Evolutionary conservation across 2,329 filamentous ascomycete genomes (phyloP), one percentile per base, ranked within the genome.

Genomic region (Xylariomycetidae sp.): DNA sequence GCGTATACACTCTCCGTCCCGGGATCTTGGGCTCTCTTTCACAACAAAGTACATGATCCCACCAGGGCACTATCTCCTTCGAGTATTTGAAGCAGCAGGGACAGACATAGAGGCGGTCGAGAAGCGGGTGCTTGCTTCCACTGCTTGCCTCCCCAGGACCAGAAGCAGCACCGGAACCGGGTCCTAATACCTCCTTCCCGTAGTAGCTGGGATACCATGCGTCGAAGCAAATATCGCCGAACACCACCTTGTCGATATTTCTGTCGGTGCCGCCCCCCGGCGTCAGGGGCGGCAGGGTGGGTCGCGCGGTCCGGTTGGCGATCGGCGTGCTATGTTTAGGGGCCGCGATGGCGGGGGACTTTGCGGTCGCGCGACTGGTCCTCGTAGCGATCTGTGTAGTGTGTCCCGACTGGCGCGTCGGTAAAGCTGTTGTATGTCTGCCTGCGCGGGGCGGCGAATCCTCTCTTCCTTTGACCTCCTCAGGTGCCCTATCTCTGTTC

Each of bases 161-260:
- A 23, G 42, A 44, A 6, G 41, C 39, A 37, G 50, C 54, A 15
- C 53, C 53, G 3, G 61, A 45, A 4, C 58, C 49, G 34, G 76
- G 72, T 10, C 74, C 74, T 4, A 80, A 59, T 6, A 79, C 65
- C 35, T 80, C 88, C 67, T 75, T 94, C 63, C 68, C 70, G 58
- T 95, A 95, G 59, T 89, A 92, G 12, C 86, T 93, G 6, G 88
- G 86, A 58, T 92, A 95, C 88, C 89, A 95, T 3, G 89, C 84
- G 49, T 81, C 79, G 64, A 95, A 93, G 49, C 80, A 78, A 19
- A 92, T 70, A 49, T 88, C 78, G 4, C 89, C 90, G 40, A 95
- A 70, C 34, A 94, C 81, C 32, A 95, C 85, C 55, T 86, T 85
- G 53, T 87, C 78, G 44, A 95, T 82, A 57, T 93, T 95, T 37